A percentile compares a stretch with the other conserved stretches of the same genome.
Conservation (phyloP, 345 rosid genomes). For the Hibiscus tridactylites region DNA sequence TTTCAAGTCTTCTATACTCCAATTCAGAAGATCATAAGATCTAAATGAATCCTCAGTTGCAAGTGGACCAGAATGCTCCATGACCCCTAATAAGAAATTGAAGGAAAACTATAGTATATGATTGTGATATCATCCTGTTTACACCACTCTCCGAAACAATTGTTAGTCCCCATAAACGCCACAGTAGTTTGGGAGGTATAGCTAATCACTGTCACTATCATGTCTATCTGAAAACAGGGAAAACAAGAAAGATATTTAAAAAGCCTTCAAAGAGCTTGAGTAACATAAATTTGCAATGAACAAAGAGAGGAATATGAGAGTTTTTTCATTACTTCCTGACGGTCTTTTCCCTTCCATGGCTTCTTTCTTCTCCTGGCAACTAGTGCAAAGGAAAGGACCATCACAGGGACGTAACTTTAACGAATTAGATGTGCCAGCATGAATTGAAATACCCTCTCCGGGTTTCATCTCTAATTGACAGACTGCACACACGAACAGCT, state of each 20-base stretch:
- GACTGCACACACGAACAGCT: constrained; percentile 93
- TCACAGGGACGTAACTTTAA: constrained; percentile 89
- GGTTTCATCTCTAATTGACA: constrained; percentile 99
- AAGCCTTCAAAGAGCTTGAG: constrained; percentile 6
- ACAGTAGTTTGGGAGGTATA: constrained; percentile 11
- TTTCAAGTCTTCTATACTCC: too few relatives aligned
- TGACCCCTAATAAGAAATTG: constrained; percentile 19
- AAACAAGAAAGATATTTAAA: not conserved
- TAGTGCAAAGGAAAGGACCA: constrained; percentile 96
- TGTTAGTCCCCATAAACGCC: constrained; percentile 22
- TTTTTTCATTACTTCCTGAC: constrained; percentile 49
- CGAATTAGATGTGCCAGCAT: constrained; percentile 52
- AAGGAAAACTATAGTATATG: constrained; percentile 17
- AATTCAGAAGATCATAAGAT: not conserved
- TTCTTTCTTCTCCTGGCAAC: constrained; percentile 96
- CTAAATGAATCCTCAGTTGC: constrained; percentile 16
- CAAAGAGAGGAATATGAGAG: not conserved
- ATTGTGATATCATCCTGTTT: constrained; percentile 27
- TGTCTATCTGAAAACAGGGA: constrained; percentile 56
- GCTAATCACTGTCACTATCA: constrained; percentile 88
- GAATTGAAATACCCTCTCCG: constrained; percentile 91
- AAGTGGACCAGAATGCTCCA: constrained; percentile 24
- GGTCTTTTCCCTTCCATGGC: constrained; percentile 96
- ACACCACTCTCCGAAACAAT: constrained; percentile 28
- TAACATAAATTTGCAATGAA: not conserved